Evolutionary conservation across 2,329 filamentous ascomycete species (phyloP), one percentile per base, ranked within the genome.

Genomic region (Penicillium sp.): DNA sequence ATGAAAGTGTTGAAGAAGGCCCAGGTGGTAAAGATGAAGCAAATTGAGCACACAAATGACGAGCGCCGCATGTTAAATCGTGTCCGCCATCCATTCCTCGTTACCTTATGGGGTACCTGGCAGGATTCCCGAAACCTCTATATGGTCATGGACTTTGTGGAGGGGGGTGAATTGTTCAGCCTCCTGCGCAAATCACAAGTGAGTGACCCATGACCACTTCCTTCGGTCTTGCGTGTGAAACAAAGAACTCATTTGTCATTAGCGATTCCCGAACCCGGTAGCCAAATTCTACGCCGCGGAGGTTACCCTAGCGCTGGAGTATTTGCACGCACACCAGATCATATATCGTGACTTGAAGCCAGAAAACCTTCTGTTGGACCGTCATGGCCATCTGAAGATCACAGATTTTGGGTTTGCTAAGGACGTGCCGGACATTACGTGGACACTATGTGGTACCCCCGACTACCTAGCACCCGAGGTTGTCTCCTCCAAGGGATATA

Each of bases 121-220:
- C 91, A 97, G 68, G 93, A 98, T 65, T 80, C 84, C 44, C 89
- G 84, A 73, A 97, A 96, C 68, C 76, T 98, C 32, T 98, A 98
- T 79, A 98, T 98, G 93, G 93, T 98, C 63, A 98, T 98, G 93
- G 93, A 98, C 71, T 98, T 98, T 75, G 91, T 98, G 47, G 93
- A 98, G 72, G 93, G 93, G 60, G 93, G 93, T 64, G 93, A 98
- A 76, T 77, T 98, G 48, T 98, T 98, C 70, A 97, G 91, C 59
- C 73, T 98, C 62, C 75, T 98, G 62, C 81, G 93, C 62, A 97
- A 98, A 72, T 97, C 91, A 51, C 83, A 77, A 84, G 91, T 79
- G 81, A 80, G 77, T 73, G 46, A 41, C 48, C 24, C n/a, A 52
- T 32, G 52, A 26, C 37, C 4, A 19, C 15, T 32, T 21, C 45